phyloP scores from a whole-genome alignment of 2,329 filamentous ascomycete species.

The Fusarium falciforme region DNA sequence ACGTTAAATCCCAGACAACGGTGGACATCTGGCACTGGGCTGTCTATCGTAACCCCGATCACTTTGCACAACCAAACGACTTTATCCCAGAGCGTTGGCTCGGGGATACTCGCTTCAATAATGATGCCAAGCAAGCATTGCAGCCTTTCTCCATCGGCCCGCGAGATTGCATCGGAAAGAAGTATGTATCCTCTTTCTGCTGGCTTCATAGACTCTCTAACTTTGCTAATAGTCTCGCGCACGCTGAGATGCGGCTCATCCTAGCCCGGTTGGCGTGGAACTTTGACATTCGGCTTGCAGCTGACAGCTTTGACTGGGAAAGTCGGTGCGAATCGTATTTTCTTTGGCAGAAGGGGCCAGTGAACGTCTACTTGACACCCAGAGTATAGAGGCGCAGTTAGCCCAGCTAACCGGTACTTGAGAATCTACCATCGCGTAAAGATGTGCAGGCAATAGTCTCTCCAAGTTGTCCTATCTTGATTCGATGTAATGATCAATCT shows the following conservation, averaged over 20 bases:
- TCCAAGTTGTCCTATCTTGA: background rate
- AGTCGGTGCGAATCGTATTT: background rate
- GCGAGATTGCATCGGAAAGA: conserved; percentile 62
- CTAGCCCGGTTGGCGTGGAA: conserved; percentile 8
- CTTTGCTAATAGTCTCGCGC: background rate
- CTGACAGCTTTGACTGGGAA: background rate
- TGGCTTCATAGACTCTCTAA: background rate
- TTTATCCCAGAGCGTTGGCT: conserved; percentile 30
- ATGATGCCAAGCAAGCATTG: conserved; percentile 54
- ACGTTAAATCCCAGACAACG: background rate
- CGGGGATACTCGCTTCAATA: conserved; percentile 44
- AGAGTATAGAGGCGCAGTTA: background rate
- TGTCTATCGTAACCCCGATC: conserved; percentile 2
- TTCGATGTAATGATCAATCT: background rate
- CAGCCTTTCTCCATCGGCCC: conserved; percentile 62
- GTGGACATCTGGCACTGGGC: conserved; percentile 28
- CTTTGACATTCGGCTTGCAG: background rate
- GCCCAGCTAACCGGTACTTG: background rate
- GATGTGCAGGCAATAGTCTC: background rate
- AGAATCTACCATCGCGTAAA: background rate
- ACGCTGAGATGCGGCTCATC: conserved; percentile 16
- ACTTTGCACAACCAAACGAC: conserved; percentile 23
- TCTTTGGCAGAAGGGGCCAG: background rate
- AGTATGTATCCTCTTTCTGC: conserved; percentile 48
- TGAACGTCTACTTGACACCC: background rate